Conservation (phyloP, 1,284 basidiomycete species). For the Coniferiporia weirii region DNA sequence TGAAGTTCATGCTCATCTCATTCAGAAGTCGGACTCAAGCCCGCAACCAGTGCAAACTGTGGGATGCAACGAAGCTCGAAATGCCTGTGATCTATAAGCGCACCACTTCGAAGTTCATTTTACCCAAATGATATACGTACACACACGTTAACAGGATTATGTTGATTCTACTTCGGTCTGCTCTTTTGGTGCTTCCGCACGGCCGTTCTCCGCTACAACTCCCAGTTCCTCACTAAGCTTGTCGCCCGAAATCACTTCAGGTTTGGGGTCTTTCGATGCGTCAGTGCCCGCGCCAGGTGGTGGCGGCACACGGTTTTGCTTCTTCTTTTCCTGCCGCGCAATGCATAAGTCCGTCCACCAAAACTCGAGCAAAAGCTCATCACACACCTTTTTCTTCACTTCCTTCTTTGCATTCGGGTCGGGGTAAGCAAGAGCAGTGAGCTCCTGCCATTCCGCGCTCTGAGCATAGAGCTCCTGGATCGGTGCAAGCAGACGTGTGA, state of each 20-base stretch:
- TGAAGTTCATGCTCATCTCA: no score
- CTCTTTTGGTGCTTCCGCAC: background rate
- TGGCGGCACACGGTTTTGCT: slow-evolving; percentile 60
- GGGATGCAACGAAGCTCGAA: no score
- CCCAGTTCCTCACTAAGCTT: background rate
- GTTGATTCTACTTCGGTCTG: background rate
- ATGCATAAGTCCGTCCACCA: background rate
- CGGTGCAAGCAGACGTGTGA: slow-evolving; percentile 77
- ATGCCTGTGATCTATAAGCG: no score
- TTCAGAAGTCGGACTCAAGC: no score
- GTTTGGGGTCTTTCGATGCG: slow-evolving; percentile 22
- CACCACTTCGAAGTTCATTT: no score
- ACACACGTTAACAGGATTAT: no score
- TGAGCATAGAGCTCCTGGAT: slow-evolving; percentile 75
- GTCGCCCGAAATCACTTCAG: background rate
- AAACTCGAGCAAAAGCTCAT: slow-evolving; percentile 2
- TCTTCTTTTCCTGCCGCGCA: slow-evolving; percentile 49
- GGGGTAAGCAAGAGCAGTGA: slow-evolving; percentile 83
- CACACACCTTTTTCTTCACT: slow-evolving; percentile 58
- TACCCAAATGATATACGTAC: no score
- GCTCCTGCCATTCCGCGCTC: slow-evolving; percentile 77
- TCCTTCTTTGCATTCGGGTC: slow-evolving; percentile 60
- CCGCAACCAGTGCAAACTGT: no score
- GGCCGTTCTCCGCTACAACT: background rate
- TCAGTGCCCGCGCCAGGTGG: slow-evolving; percentile 72